phyloP scores from a whole-genome alignment of 192 early-diverging fungal genomes.

The Globomyces pollinis-pini region DNA sequence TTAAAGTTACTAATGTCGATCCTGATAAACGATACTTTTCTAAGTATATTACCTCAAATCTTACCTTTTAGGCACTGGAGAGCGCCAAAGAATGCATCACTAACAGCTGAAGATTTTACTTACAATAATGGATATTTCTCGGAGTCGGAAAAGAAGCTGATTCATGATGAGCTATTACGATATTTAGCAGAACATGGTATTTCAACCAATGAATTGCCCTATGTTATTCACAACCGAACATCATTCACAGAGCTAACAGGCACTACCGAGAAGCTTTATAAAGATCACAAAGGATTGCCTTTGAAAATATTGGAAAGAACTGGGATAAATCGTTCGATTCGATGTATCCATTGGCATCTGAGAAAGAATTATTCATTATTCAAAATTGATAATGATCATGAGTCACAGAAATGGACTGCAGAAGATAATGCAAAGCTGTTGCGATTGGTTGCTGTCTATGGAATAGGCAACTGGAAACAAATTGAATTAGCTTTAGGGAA shows the following conservation, averaged over 20 bases:
- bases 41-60: too few species aligned
- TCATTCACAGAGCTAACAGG: not conserved
- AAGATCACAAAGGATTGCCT: not conserved
- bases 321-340: slow-evolving; percentile 1
- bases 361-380: not conserved
- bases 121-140: not conserved
- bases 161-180: not conserved
- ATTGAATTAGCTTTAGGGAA: not conserved
- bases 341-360: not conserved
- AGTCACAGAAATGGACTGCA: not conserved
- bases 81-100: slow-evolving; percentile 1
- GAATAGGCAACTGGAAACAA: slow-evolving; percentile 3
- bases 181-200: not conserved
- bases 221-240: not conserved
- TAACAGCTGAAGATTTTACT: not conserved
- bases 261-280: not conserved
- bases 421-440: not conserved
- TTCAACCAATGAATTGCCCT: not conserved
- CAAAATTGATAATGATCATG: not conserved
- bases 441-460: not conserved
- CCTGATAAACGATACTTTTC: not conserved
- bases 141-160: not conserved
- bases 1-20: too few species aligned
- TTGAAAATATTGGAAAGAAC: not conserved
- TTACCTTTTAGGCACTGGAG: too few species aligned